Conservation (phyloP, 495 filamentous ascomycete species). For the Chaetomium cochliodes region DNA sequence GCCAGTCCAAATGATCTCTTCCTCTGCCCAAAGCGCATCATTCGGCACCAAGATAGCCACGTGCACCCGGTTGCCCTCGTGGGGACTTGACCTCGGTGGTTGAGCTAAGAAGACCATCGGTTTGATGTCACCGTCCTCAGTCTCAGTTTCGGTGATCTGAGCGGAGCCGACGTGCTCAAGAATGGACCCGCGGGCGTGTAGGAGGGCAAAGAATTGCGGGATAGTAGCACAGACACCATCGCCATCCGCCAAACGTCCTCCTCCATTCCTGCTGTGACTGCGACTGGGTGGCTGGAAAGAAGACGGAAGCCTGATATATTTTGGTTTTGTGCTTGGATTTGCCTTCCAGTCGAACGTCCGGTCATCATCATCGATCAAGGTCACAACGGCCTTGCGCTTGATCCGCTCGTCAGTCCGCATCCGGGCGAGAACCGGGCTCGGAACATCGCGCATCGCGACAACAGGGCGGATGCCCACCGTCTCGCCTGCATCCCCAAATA, state of each 20-base stretch:
- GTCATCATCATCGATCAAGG: constrained; percentile 24
- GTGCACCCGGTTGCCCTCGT: constrained; percentile 29
- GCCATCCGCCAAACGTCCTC: constrained; percentile 17
- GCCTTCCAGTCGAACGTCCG: constrained; percentile 28
- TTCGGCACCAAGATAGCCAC: constrained; percentile 30
- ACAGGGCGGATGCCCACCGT: constrained; percentile 26
- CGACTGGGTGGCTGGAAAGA: not conserved
- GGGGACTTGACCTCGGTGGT: constrained; percentile 20
- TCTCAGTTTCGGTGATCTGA: constrained; percentile 1
- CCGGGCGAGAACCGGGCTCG: constrained; percentile 24
- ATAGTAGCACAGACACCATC: constrained; percentile 31
- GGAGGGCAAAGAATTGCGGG: constrained; percentile 32
- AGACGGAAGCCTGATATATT: constrained; percentile 22
- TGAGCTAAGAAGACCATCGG: constrained; percentile 21
- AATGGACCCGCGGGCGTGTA: constrained; percentile 27
- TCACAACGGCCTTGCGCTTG: constrained; percentile 28
- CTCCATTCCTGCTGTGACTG: constrained; percentile 4
- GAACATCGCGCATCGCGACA: constrained; percentile 31
- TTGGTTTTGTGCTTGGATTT: constrained; percentile 23
- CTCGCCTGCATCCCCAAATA: constrained; percentile 17
- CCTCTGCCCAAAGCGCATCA: constrained; percentile 29
- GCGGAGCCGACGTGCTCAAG: constrained; percentile 27
- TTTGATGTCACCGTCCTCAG: constrained; percentile 2
- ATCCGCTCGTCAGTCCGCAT: constrained; percentile 31
- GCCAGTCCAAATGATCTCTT: constrained; percentile 32